Evolutionary conservation across 352 stramenopile genomes (phyloP).

Genomic region (Globisporangium polare): DNA sequence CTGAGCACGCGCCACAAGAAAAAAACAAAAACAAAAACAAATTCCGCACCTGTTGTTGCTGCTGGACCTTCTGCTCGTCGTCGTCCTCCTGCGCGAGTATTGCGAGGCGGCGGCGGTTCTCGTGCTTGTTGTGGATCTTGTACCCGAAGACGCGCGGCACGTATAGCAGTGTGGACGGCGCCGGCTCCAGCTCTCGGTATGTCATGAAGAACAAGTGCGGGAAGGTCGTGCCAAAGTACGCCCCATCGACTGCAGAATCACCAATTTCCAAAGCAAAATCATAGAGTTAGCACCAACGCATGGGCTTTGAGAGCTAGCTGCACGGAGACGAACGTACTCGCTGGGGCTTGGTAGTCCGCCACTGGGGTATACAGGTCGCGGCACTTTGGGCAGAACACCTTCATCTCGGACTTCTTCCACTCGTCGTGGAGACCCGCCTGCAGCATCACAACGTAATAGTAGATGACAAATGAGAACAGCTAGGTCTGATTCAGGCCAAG

Average conservation of each 20-base stretch:
- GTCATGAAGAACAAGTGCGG: conserved; percentile 98
- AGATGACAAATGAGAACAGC: neutral
- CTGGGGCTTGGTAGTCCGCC: conserved; percentile 79
- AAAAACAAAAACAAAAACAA: conserved; percentile 20
- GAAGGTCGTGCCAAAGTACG: conserved; percentile 99
- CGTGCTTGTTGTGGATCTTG: conserved; percentile 88
- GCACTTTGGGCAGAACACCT: conserved; percentile 89
- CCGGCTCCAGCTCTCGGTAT: conserved; percentile 91
- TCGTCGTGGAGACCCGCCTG: conserved; percentile 85
- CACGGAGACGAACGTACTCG: conserved; percentile 49
- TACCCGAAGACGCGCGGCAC: conserved; percentile 91
- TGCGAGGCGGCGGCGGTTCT: conserved; percentile 77
- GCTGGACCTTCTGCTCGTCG: conserved; percentile 62
- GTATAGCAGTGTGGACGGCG: conserved; percentile 79
- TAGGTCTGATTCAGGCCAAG: neutral
- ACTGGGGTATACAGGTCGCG: conserved; percentile 83
- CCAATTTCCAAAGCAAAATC: conserved; percentile 2
- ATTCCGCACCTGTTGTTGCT: conserved; percentile 40
- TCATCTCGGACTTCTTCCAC: conserved; percentile 89
- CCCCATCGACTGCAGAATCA: conserved; percentile 83
- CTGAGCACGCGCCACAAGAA: neutral
- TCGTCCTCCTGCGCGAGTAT: conserved; percentile 81
- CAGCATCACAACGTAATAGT: conserved; percentile 5
- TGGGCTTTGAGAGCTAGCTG: neutral
- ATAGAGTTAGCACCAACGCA: neutral